Conservation (phyloP, 768 basidiomycete genomes). For the Gelatoporia subvermispora region DNA sequence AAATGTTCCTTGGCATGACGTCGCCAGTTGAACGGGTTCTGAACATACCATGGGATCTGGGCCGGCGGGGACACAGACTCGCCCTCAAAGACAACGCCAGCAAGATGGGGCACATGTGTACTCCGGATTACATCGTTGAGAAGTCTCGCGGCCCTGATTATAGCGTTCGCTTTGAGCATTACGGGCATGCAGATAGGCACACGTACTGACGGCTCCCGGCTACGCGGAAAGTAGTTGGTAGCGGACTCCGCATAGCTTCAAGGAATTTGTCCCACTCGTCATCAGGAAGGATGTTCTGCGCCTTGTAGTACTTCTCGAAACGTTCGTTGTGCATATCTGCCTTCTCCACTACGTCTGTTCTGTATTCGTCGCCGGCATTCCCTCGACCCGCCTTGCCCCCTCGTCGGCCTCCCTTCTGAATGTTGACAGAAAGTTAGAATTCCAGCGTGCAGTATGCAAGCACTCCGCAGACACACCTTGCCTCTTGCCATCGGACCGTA, state of each 20-base stretch:
- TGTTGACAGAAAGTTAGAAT: background rate
- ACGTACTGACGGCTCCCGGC: constrained; percentile 78
- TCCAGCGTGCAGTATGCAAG: background rate
- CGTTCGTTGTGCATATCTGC: constrained; percentile 68
- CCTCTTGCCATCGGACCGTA: constrained; percentile 8
- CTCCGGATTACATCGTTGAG: constrained; percentile 77
- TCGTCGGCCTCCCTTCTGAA: background rate
- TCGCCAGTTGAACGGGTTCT: background rate
- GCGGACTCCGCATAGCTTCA: constrained; percentile 55
- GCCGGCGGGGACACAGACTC: constrained; percentile 72
- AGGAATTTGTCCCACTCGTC: constrained; percentile 79
- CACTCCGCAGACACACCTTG: constrained; percentile 8
- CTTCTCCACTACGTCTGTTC: constrained; percentile 52
- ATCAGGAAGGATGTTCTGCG: constrained; percentile 70
- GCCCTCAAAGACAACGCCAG: constrained; percentile 70
- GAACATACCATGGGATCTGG: constrained; percentile 75
- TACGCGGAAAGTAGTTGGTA: constrained; percentile 94
- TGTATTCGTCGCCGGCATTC: constrained; percentile 27
- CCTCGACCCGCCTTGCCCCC: constrained; percentile 1
- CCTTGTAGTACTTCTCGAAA: constrained; percentile 63
- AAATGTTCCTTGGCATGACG: background rate
- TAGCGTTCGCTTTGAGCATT: background rate
- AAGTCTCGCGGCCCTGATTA: constrained; percentile 53
- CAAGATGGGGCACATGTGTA: constrained; percentile 73
- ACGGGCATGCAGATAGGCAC: constrained; percentile 13